Percentiles rank a stretch among this genome's conserved stretches.
Evolutionary conservation across 2,329 filamentous ascomycete species (phyloP).

Genomic region (Hypoxylon sp.): DNA sequence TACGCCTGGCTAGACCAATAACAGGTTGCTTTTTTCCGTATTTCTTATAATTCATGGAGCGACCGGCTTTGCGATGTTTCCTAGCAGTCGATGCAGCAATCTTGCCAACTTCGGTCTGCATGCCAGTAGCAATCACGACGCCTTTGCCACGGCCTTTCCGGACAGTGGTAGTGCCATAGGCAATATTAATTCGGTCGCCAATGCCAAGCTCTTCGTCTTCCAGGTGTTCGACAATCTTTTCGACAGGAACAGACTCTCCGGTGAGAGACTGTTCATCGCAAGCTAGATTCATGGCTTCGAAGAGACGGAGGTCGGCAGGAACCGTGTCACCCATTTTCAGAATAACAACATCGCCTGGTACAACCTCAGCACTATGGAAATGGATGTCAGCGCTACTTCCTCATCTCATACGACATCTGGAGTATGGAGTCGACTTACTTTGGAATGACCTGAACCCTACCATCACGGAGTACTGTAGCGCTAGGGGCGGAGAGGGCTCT

Average conservation of each 20-base stretch:
- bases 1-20: constrained; percentile 63
- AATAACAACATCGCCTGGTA: constrained; percentile 79
- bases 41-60: constrained; percentile 68
- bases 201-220: constrained; percentile 72
- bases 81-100: constrained; percentile 72
- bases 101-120: constrained; percentile 78
- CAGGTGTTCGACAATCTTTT: constrained; percentile 72
- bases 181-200: constrained; percentile 81
- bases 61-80: constrained; percentile 69
- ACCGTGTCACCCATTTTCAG: constrained; percentile 81
- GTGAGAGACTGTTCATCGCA: constrained; percentile 85
- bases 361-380: constrained; percentile 68
- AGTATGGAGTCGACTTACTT: constrained; percentile 62
- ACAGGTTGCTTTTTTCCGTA: constrained; percentile 67
- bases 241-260: constrained; percentile 80
- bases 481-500: constrained; percentile 74
- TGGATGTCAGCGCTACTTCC: constrained; percentile 12
- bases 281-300: constrained; percentile 82
- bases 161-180: constrained; percentile 80
- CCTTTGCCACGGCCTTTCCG: constrained; percentile 80
- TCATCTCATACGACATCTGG: neutral
- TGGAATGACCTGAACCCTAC: constrained; percentile 69
- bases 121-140: constrained; percentile 80
- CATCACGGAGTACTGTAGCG: constrained; percentile 73
- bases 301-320: constrained; percentile 78